Percentiles rank a stretch among this genome's conserved stretches.
Evolutionary conservation across 371 early-diverging fungal genomes (phyloP).

Genomic region (Syncephalastrum sp.): DNA sequence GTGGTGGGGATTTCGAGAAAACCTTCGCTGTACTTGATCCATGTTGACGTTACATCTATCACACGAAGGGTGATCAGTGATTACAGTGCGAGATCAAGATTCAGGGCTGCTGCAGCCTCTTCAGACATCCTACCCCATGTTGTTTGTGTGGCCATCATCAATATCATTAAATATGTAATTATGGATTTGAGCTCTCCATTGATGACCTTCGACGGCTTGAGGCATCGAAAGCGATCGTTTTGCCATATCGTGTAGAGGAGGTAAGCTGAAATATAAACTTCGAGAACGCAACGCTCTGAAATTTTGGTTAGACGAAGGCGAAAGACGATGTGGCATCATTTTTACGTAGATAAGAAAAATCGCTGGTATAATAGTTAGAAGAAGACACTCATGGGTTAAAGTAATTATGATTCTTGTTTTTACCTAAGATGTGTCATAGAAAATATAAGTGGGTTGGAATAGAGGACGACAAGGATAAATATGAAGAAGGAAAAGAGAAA

Average conservation of each 20-base stretch:
- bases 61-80: background rate
- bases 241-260: conserved; percentile 32
- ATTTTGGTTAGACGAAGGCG: background rate
- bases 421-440: conserved; percentile 44
- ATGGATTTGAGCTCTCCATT: conserved; percentile 48
- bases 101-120: background rate
- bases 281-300: conserved; percentile 32
- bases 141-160: conserved; percentile 43
- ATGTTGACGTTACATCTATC: conserved; percentile 35
- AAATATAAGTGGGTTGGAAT: background rate
- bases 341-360: conserved; percentile 45
- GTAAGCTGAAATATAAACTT: conserved; percentile 33
- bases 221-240: conserved; percentile 38
- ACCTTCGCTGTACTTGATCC: conserved; percentile 47
- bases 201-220: conserved; percentile 33
- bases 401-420: background rate
- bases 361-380: conserved; percentile 16
- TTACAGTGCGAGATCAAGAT: no score
- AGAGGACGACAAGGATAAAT: background rate
- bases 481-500: conserved; percentile 1
- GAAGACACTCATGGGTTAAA: no score
- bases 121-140: conserved; percentile 31
- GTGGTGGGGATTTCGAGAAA: conserved; percentile 22
- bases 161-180: conserved; percentile 35
- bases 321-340: background rate